These are phyloP conservation scores for Protomyces lactucae-debilis DNA, from an alignment of 1,139 yeast genomes.

Conservation along the genomic window DNA sequence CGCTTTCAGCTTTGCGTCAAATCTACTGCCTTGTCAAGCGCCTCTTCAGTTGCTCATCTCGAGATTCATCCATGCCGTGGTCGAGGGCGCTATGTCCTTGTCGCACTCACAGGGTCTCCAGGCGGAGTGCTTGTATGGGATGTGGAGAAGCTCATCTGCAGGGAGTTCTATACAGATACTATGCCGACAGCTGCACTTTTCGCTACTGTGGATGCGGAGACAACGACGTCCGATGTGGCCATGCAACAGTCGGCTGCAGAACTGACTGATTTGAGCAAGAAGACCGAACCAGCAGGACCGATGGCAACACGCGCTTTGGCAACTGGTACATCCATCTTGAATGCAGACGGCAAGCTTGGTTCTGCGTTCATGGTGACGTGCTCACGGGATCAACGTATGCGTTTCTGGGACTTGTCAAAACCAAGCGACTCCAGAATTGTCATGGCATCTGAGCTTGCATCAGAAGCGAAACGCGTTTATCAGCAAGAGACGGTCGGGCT, in stretches of 20 bases:
- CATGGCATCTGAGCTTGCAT: slow-evolving; percentile 37
- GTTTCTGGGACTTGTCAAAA: slow-evolving; percentile 49
- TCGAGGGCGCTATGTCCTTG: slow-evolving; percentile 46
- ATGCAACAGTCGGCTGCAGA: neutral
- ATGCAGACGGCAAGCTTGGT: slow-evolving; percentile 33
- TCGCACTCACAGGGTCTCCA: slow-evolving; percentile 60
- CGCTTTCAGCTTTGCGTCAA: slow-evolving; percentile 59
- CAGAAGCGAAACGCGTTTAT: neutral
- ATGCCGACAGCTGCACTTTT: neutral
- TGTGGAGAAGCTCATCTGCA: slow-evolving; percentile 43
- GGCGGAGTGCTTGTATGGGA: slow-evolving; percentile 73
- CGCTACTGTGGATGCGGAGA: slow-evolving; percentile 5
- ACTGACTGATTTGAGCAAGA: neutral
- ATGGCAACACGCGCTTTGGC: neutral
- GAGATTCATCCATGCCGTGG: slow-evolving; percentile 45
- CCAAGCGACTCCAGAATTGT: slow-evolving; percentile 45
- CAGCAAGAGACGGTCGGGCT: neutral
- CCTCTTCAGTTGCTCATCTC: slow-evolving; percentile 47
- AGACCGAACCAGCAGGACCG: neutral
- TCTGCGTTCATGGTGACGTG: slow-evolving; percentile 39
- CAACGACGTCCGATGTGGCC: neutral
- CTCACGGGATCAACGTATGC: slow-evolving; percentile 43
- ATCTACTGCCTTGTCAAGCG: slow-evolving; percentile 40
- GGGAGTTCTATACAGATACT: slow-evolving; percentile 15
- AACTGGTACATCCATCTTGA: slow-evolving; percentile 31